These are phyloP conservation scores for Lizonia empirigonia DNA, from an alignment of 2,329 filamentous ascomycete species.

Conservation along the genomic window DNA sequence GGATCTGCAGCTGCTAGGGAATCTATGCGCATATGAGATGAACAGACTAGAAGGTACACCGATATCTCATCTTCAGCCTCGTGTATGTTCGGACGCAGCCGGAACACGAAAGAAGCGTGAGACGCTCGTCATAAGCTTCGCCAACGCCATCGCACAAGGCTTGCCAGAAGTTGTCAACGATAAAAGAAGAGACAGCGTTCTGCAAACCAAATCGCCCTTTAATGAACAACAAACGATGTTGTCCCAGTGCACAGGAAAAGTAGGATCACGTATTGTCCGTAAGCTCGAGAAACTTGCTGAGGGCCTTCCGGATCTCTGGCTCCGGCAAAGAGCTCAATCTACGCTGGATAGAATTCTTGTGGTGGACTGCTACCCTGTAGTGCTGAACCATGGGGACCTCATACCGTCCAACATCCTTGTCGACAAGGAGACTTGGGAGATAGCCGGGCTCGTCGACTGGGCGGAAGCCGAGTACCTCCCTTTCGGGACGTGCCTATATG, in stretches of 20 bases:
- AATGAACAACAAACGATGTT: conserved; percentile 13
- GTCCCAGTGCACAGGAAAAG: conserved; percentile 33
- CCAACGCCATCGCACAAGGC: conserved; percentile 31
- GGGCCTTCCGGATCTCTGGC: conserved; percentile 30
- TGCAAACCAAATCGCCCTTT: conserved; percentile 29
- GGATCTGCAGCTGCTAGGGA: conserved; percentile 12
- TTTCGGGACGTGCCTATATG: conserved; percentile 65
- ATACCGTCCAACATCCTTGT: conserved; percentile 64
- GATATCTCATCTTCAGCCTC: conserved; percentile 23
- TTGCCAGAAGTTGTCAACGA: conserved; percentile 18
- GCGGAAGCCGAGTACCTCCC: conserved; percentile 66
- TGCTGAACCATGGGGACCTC: conserved; percentile 66
- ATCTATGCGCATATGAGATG: conserved; percentile 36
- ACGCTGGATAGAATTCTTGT: conserved; percentile 48
- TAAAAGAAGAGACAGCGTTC: conserved; percentile 6
- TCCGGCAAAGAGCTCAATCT: conserved; percentile 26
- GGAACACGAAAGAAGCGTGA: conserved; percentile 19
- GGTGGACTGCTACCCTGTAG: conserved; percentile 58
- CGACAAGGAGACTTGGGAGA: conserved; percentile 48
- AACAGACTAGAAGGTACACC: conserved; percentile 32
- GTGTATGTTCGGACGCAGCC: not conserved
- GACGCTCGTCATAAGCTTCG: conserved; percentile 37
- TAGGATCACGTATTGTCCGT: conserved; percentile 32
- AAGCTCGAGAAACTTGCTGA: conserved; percentile 34
- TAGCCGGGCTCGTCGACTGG: conserved; percentile 67